These are phyloP conservation scores for Lodderomyces oxycetoniae DNA, from an alignment of 1,139 yeast genomes.

Conservation along the genomic window DNA sequence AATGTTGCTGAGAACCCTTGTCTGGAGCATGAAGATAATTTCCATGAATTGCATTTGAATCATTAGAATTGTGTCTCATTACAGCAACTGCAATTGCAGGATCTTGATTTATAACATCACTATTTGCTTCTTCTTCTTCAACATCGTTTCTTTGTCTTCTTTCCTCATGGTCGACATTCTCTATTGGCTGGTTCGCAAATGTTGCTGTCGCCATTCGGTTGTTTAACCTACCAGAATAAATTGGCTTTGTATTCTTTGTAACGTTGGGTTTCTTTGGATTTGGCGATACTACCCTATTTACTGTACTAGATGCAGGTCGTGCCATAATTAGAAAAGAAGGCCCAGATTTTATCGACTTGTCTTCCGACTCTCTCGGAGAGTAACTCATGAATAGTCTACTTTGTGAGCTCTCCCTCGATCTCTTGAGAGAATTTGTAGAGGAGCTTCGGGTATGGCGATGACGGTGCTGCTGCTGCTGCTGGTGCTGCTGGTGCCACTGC, in stretches of 20 bases:
- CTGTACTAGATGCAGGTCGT: neutral
- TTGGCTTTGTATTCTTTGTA: too few species aligned
- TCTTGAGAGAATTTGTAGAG: neutral
- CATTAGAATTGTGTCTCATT: slow-evolving; percentile 2
- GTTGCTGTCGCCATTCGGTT: neutral
- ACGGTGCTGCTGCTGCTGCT: neutral
- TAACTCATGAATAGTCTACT: slow-evolving; percentile 1
- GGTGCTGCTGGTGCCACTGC: neutral
- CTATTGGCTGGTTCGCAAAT: neutral
- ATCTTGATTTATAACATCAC: slow-evolving; percentile 1
- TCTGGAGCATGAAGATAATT: neutral
- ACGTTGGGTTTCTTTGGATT: neutral
- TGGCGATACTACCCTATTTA: neutral
- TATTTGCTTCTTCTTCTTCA: too few species aligned
- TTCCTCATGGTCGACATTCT: neutral
- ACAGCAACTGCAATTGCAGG: slow-evolving; percentile 5
- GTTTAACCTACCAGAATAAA: slow-evolving; percentile 5
- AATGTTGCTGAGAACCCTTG: neutral
- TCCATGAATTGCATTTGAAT: neutral
- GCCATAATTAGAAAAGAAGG: slow-evolving; percentile 5
- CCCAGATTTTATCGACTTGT: slow-evolving; percentile 7
- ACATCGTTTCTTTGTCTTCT: neutral
- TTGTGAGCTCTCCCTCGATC: neutral
- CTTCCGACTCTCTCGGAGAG: slow-evolving; percentile 4
- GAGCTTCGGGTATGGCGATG: neutral